These are phyloP conservation scores for Spinellus fusiger DNA, from an alignment of 192 early-diverging fungal genomes.

Conservation along the genomic window DNA sequence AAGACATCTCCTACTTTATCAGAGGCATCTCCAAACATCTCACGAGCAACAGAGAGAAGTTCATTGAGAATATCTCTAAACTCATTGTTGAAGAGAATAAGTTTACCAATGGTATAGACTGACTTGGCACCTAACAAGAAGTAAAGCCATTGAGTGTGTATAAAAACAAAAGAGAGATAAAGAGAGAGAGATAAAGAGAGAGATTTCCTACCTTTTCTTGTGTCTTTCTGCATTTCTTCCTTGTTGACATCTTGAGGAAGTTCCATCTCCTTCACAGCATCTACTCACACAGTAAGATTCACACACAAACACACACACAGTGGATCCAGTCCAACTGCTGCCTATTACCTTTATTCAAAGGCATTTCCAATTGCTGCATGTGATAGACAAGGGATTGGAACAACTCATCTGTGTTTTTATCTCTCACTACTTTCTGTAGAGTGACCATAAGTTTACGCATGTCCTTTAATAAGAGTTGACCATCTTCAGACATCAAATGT, in stretches of 20 bases:
- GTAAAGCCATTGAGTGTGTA: too few species aligned
- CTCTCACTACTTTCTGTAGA: slow-evolving; percentile 21
- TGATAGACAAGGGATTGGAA: slow-evolving; percentile 41
- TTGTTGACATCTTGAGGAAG: slow-evolving; percentile 10
- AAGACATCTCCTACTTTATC: slow-evolving; percentile 16
- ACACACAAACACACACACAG: too few species aligned
- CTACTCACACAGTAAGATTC: too few species aligned
- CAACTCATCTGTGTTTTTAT: slow-evolving; percentile 36
- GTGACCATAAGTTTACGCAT: slow-evolving; percentile 31
- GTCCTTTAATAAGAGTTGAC: slow-evolving; percentile 29
- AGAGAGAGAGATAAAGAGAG: too few species aligned
- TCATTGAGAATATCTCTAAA: slow-evolving; percentile 31
- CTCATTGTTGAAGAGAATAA: slow-evolving; percentile 33
- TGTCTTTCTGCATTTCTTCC: slow-evolving; percentile 4
- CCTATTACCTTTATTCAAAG: slow-evolving; percentile 13
- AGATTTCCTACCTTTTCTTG: slow-evolving; percentile 20
- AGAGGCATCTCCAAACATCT: slow-evolving; percentile 9
- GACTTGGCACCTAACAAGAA: not conserved
- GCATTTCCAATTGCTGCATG: slow-evolving; percentile 3
- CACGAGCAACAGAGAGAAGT: slow-evolving; percentile 27
- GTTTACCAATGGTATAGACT: slow-evolving; percentile 24
- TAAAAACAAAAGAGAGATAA: too few species aligned
- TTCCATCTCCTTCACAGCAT: too few species aligned
- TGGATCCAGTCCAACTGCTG: too few species aligned
- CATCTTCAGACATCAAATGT: slow-evolving; percentile 37